Evolutionary conservation across 805 yeast genomes (phyloP), one percentile per base, ranked within the genome.

Genomic region (Priceomyces carsonii): DNA sequence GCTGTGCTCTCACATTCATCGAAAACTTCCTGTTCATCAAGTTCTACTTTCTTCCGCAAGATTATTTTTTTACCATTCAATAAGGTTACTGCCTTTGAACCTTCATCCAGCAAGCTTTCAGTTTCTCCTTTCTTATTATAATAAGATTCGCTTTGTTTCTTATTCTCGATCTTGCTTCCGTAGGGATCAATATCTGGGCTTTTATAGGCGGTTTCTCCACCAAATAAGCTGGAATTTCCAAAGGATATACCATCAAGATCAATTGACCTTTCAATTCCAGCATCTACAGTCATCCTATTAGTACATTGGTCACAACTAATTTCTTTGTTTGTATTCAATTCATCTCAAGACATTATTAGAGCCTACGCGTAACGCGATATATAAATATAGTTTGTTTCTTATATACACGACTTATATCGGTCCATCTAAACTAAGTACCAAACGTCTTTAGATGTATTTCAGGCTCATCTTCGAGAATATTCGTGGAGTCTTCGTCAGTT

Each of bases 361-460:
- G n/a, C n/a, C n/a, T 6, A 26, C 29, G 29, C 29, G 29, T 26
- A 9, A 26, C 29, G 29, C 29, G 29, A 10, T 9, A 26, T 7
- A 29, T 16, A 18, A 10, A 6, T 29, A 10, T 17, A 8, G 13
- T 5, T 18, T 8, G 6, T n/a, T n/a, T 9, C 22, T 18, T n/a
- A 29, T 17, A 16, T 19, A 14, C 22, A n/a, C 17, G 12, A 13
- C 12, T n/a, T n/a, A n/a, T 21, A 21, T 20, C 10, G 23, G 8
- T 10, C 14, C 17, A 26, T 26, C 14, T 9, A 24, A 24, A 7
- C n/a, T 40, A 38, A 36, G 18, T 43, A 16, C 57, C 53, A 43
- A 58, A 58, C 6, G 61, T 56, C 42, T 56, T 58, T 15, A 58
- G 42, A 26, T 44, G 45, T 25, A 49, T 50, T 17, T 46, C 47